Percentiles rank a stretch among this genome's conserved stretches.
Conservation (phyloP, 805 yeast genomes). For the Wickerhamiella siamensis region DNA sequence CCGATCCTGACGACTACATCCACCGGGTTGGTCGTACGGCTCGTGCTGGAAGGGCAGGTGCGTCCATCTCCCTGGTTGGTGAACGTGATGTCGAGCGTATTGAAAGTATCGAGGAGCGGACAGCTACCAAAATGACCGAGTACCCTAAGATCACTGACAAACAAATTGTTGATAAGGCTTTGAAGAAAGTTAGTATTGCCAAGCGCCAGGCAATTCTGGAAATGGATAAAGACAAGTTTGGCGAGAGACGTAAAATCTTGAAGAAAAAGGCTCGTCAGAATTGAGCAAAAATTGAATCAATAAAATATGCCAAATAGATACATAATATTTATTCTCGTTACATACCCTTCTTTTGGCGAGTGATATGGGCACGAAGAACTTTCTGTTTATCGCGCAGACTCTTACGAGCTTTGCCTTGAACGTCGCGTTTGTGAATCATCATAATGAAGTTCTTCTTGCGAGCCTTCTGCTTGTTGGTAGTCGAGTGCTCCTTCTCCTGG, state of each 20-base stretch:
- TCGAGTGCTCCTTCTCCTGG: constrained; percentile 60
- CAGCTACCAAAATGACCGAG: constrained; percentile 64
- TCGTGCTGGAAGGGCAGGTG: constrained; percentile 89
- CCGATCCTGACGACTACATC: constrained; percentile 90
- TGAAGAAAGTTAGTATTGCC: constrained; percentile 61
- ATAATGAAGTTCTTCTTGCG: constrained; percentile 97
- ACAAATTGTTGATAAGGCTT: constrained; percentile 54
- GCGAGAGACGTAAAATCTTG: constrained; percentile 49
- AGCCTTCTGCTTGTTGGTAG: constrained; percentile 91
- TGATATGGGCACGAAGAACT: constrained; percentile 70
- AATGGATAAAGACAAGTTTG: constrained; percentile 84
- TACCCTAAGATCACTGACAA: constrained; percentile 62
- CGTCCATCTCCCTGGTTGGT: constrained; percentile 64
- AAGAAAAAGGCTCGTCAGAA: constrained; percentile 25
- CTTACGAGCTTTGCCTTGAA: constrained; percentile 84
- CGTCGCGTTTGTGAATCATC: constrained; percentile 93
- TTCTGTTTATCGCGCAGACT: constrained; percentile 85
- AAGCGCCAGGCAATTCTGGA: constrained; percentile 85
- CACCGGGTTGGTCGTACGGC: constrained; percentile 99
- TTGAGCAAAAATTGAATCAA: background rate
- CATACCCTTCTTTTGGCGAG: constrained; percentile 83
- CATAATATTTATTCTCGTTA: constrained; percentile 11
- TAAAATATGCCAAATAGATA: background rate
- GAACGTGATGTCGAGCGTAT: constrained; percentile 75
- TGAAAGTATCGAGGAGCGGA: constrained; percentile 74